A percentile compares a stretch with the other conserved stretches of the same genome.
Conservation (phyloP, 2,329 filamentous ascomycete genomes). For the Xylaria sp. region DNA sequence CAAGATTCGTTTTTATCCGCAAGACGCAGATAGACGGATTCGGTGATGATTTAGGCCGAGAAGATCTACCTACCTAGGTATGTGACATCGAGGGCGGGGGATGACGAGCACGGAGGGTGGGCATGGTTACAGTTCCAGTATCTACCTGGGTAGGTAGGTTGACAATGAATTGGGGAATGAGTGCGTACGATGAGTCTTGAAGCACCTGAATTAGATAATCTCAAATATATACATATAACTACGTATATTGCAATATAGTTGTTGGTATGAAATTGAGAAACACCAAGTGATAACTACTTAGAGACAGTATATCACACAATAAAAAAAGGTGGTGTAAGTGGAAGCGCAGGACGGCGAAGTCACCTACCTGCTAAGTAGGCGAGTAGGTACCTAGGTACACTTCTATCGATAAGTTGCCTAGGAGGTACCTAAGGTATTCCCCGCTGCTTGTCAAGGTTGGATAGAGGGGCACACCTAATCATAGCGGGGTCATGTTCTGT, state of each 20-base stretch:
- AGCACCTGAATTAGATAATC: background rate
- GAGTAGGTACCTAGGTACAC: background rate
- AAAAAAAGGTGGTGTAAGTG: no score
- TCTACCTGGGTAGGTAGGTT: background rate
- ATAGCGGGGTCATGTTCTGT: conserved; percentile 17
- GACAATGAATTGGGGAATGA: conserved; percentile 3
- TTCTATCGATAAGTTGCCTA: conserved; percentile 27
- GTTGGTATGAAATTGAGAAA: no score
- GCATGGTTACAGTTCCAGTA: background rate
- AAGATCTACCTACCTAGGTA: no score
- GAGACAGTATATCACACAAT: no score
- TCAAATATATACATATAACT: background rate
- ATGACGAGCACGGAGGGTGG: conserved; percentile 20
- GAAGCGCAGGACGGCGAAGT: no score
- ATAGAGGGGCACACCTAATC: conserved; percentile 12
- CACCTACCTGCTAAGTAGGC: background rate
- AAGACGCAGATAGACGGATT: background rate
- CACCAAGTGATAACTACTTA: no score
- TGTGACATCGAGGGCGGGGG: conserved; percentile 37
- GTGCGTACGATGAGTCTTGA: background rate
- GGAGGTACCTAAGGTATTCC: background rate
- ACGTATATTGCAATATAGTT: no score
- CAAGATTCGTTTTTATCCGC: background rate
- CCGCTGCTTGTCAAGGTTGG: no score
- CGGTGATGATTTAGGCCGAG: background rate